Evolutionary conservation across 2,329 filamentous ascomycete species (phyloP), one percentile per base, ranked within the genome.

Genomic region (Penicillium hesseltinei): DNA sequence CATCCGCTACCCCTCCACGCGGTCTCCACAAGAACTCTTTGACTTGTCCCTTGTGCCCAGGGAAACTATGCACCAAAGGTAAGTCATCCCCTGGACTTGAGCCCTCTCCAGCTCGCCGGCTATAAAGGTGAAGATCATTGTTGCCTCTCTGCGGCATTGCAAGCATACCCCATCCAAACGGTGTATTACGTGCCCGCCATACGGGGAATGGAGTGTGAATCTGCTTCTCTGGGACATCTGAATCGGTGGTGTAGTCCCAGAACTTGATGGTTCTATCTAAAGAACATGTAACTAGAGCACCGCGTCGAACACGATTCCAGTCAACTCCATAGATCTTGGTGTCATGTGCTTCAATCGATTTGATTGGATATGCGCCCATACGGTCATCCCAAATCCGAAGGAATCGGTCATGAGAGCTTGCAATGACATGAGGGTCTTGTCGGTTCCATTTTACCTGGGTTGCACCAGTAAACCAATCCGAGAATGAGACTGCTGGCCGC

Each of bases 301-400:
- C 88, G 2, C 85, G 77, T 47, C 87, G 82, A 13, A 88, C 88
- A 51, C 93, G 85, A 70, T 95, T 95, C 93, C 93, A 97, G 74
- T 97, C 93, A 35, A 97, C 81, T 29, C 93, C 93, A 71, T 97
- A 97, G 58, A 97, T 96, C 75, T 96, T 97, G 38, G 92, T 96
- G 33, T 85, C 86, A 68, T 97, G 92, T 0, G 92, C 93, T 69
- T 88, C 87, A 61, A 97, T 95, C 17, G 91, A 93, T 59, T 87
- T 87, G 43, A 97, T 77, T 5, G 92, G 92, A 57, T 86, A 82
- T 3, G 89, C 88, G 0, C 91, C 86, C 69, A 88, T 90, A 48
- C 92, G 83, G 69, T 90, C 87, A 73, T 97, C 92, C 92, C 92
- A 97, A 51, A 97, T 91, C 59, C 91, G 88, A 43, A 97, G 80